A percentile compares a stretch with the other conserved stretches of the same genome.
Conservation (phyloP, 441 rosid species). For the Macaranga tanarius region DNA sequence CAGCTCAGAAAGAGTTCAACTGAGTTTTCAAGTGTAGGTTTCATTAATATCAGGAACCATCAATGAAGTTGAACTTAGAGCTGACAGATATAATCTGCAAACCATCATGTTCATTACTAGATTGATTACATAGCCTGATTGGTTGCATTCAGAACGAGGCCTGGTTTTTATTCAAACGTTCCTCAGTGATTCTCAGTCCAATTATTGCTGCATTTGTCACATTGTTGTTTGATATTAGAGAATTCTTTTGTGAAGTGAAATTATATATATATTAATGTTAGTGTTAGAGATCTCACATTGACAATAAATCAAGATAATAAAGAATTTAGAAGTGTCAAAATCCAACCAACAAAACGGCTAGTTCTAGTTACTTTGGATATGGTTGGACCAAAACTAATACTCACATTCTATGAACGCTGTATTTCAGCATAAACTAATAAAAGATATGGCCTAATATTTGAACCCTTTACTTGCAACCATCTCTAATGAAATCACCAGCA, state of each 20-base stretch:
- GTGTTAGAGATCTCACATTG: too few species aligned
- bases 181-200: neutral
- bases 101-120: neutral
- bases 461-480: too few species aligned
- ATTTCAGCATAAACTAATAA: too few species aligned
- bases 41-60: slow-evolving; percentile 9
- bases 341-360: neutral
- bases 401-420: too few species aligned
- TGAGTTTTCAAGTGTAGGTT: neutral
- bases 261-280: too few species aligned
- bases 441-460: too few species aligned
- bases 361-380: neutral
- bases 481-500: too few species aligned
- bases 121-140: neutral
- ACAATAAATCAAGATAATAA: too few species aligned
- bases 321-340: neutral
- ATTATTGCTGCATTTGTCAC: neutral
- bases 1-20: neutral
- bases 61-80: neutral
- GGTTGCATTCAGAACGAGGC: neutral
- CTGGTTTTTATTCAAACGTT: neutral
- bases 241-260: neutral
- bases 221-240: neutral
- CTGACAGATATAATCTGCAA: neutral
- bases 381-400: too few species aligned